Percentiles rank a stretch among this genome's conserved stretches.
phyloP scores from a whole-genome alignment of 2,329 filamentous ascomycete species.

The Eutypella sp. region DNA sequence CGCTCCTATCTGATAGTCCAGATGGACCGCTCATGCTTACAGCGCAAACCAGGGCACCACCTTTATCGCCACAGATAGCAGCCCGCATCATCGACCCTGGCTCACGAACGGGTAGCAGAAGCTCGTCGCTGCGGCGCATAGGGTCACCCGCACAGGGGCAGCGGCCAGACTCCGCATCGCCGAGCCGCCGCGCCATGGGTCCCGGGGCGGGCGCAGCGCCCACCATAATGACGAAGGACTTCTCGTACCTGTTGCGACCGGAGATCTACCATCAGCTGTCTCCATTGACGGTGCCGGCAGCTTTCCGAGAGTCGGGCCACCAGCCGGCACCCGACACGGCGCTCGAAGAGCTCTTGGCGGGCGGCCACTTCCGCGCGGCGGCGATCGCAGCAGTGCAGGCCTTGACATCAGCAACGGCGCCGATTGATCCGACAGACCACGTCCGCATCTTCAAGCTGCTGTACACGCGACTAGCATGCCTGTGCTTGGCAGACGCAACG shows the following conservation, averaged over 20 bases:
- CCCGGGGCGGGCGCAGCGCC: conserved; percentile 24
- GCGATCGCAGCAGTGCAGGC: conserved; percentile 63
- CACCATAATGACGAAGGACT: conserved; percentile 57
- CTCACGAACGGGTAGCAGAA: too few relatives aligned
- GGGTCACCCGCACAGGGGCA: conserved; percentile 10
- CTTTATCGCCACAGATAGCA: conserved; percentile 17
- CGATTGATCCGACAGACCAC: conserved; percentile 50
- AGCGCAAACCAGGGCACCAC: conserved; percentile 18
- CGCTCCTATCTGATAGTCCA: background rate
- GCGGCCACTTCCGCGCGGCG: conserved; percentile 75
- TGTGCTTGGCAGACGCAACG: conserved; percentile 72
- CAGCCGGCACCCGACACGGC: conserved; percentile 60
- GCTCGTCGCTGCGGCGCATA: conserved; percentile 13
- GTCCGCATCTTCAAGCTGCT: conserved; percentile 69
- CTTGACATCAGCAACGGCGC: conserved; percentile 41
- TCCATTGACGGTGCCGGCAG: conserved; percentile 50
- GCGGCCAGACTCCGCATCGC: conserved; percentile 6
- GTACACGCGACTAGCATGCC: conserved; percentile 74
- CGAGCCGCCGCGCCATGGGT: conserved; percentile 10
- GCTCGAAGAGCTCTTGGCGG: conserved; percentile 61
- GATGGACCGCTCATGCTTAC: conserved; percentile 7
- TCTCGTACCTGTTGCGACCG: conserved; percentile 73
- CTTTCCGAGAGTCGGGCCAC: conserved; percentile 66
- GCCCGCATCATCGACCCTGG: conserved; percentile 21
- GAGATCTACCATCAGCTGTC: conserved; percentile 80